A percentile compares a stretch with the other conserved stretches of the same genome.
phyloP scores from a whole-genome alignment of 1,284 basidiomycete species.

The Boletus smithii region DNA sequence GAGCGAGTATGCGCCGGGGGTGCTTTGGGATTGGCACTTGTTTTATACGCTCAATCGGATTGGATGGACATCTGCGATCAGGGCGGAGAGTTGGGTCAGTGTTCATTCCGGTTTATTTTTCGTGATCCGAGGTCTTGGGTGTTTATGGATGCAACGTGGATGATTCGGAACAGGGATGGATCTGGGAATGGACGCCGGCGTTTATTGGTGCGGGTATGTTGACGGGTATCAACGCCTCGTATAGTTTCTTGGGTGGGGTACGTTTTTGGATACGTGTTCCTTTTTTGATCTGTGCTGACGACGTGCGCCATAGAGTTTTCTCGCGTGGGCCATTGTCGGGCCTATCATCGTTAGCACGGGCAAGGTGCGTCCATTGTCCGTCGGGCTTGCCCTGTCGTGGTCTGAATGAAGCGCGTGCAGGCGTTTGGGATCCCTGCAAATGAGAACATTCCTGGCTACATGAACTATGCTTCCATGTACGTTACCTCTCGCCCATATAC shows the following conservation, averaged over 20 bases:
- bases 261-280: constrained; percentile 26
- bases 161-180: constrained; percentile 44
- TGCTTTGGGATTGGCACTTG: constrained; percentile 13
- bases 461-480: constrained; percentile 14
- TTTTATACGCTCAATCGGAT: constrained; percentile 33
- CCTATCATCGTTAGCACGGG: constrained; percentile 55
- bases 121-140: constrained; percentile 7
- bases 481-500: background rate
- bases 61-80: constrained; percentile 59
- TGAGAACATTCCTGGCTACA: constrained; percentile 11
- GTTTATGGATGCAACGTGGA: background rate
- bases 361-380: background rate
- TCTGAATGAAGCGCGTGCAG: constrained; percentile 2
- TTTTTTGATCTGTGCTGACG: constrained; percentile 21
- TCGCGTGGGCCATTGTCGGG: constrained; percentile 65
- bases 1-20: constrained; percentile 57
- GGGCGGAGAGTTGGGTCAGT: constrained; percentile 42
- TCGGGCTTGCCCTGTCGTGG: background rate
- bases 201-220: constrained; percentile 70
- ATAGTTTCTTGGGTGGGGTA: constrained; percentile 52
- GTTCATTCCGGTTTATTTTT: background rate
- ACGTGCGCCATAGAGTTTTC: constrained; percentile 45
- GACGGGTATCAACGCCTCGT: constrained; percentile 61
- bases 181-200: constrained; percentile 45
- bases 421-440: constrained; percentile 13